Evolutionary conservation across 202 grass and related monocot genomes (phyloP).

Genomic region (Carex sylvatica): DNA sequence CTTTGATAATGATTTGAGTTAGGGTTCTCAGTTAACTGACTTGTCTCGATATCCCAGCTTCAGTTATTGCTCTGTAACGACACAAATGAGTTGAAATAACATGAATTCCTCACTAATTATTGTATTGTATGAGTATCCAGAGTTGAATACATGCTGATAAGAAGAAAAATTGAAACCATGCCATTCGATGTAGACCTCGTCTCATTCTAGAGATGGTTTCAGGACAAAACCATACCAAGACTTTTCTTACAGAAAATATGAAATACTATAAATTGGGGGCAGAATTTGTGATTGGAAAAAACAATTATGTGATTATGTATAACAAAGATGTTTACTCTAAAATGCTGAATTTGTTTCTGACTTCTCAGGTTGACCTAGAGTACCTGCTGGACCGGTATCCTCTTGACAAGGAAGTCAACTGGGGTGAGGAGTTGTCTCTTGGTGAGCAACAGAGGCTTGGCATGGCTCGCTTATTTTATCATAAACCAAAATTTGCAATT

Average conservation of each 20-base stretch:
- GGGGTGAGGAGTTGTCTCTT: constrained; percentile 95
- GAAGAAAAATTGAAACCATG: not conserved
- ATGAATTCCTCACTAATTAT: not conserved
- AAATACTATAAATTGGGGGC: not conserved
- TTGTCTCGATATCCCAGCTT: not conserved
- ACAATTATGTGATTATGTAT: not conserved
- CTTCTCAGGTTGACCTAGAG: constrained; percentile 84
- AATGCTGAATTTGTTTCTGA: not conserved
- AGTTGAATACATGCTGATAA: not conserved
- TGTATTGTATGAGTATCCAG: not conserved
- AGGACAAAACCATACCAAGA: not conserved
- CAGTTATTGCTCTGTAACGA: not conserved
- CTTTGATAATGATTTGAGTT: not conserved
- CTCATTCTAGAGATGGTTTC: not conserved
- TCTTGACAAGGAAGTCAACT: constrained; percentile 92
- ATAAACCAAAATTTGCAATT: constrained; percentile 96
- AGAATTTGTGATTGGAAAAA: constrained; percentile 6
- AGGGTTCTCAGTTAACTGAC: not conserved
- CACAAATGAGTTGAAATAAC: not conserved
- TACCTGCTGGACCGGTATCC: constrained; percentile 95
- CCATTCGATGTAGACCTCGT: not conserved
- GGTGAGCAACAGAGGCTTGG: constrained; percentile 99
- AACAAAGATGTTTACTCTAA: not conserved
- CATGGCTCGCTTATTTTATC: constrained; percentile 99
- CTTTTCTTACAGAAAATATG: not conserved